Evolutionary conservation across 2,329 filamentous ascomycete genomes (phyloP).

Genomic region (Colletotrichum costaricense): DNA sequence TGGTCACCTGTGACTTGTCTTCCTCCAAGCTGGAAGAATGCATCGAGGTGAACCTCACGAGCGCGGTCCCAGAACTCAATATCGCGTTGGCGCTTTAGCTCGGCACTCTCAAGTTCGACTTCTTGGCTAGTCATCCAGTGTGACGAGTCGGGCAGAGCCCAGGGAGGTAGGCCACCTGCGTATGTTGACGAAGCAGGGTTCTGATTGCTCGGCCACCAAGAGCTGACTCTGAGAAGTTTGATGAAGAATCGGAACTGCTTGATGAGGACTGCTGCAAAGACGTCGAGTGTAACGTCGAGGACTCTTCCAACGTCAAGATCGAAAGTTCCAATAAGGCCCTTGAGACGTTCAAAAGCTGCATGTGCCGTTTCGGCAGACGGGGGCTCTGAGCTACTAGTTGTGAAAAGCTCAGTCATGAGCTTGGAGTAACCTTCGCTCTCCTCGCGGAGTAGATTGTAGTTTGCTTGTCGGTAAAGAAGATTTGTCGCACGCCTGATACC

Average conservation of each 20-base stretch:
- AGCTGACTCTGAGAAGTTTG: conserved; percentile 89
- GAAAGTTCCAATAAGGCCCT: conserved; percentile 95
- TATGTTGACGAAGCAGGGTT: conserved; percentile 55
- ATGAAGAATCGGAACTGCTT: conserved; percentile 96
- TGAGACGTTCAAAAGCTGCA: conserved; percentile 90
- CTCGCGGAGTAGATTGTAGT: conserved; percentile 95
- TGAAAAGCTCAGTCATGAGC: conserved; percentile 94
- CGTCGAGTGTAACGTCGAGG: conserved; percentile 92
- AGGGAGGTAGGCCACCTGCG: conserved; percentile 79
- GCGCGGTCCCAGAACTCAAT: conserved; percentile 83
- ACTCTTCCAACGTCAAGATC: conserved; percentile 96
- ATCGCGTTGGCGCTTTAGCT: conserved; percentile 75
- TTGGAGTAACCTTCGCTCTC: conserved; percentile 98
- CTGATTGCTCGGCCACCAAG: conserved; percentile 89
- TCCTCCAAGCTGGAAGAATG: conserved; percentile 90
- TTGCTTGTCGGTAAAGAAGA: conserved; percentile 92
- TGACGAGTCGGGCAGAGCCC: conserved; percentile 81
- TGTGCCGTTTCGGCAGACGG: conserved; percentile 82
- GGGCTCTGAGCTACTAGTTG: conserved; percentile 79
- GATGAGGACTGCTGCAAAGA: conserved; percentile 92
- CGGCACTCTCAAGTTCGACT: conserved; percentile 69
- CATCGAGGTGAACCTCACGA: conserved; percentile 79
- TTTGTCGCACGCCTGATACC: conserved; percentile 93
- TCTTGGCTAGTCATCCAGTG: conserved; percentile 74
- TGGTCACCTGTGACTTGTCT: conserved; percentile 72